Evolutionary conservation across 192 early-diverging fungal genomes (phyloP).

Genomic region (Coemansia sp.): DNA sequence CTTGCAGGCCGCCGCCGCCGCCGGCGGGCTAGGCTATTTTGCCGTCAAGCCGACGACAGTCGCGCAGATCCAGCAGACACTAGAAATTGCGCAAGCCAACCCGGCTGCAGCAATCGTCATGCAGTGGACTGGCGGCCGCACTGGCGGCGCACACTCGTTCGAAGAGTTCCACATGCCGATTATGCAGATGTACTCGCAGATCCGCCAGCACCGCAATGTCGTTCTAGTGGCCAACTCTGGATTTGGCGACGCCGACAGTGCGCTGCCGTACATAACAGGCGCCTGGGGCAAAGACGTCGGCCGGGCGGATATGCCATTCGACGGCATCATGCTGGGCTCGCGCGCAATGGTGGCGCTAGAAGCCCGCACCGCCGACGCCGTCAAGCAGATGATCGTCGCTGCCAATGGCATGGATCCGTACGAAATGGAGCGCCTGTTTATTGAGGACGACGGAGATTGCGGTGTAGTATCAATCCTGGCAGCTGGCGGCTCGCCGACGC

Average conservation of each 20-base stretch:
- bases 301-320: constrained; percentile 89
- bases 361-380: constrained; percentile 64
- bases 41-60: constrained; percentile 83
- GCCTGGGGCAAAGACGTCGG: constrained; percentile 80
- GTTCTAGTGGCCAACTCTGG: constrained; percentile 91
- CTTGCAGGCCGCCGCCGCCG: constrained; percentile 70
- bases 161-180: constrained; percentile 94
- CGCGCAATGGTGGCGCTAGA: constrained; percentile 92
- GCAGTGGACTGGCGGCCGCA: constrained; percentile 98
- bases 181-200: constrained; percentile 81
- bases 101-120: constrained; percentile 80
- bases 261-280: constrained; percentile 86
- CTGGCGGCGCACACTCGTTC: constrained; percentile 91
- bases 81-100: constrained; percentile 79
- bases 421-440: constrained; percentile 83
- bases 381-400: constrained; percentile 84
- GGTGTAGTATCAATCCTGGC: constrained; percentile 90
- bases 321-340: constrained; percentile 90
- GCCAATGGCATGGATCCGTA: constrained; percentile 78
- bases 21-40: constrained; percentile 82
- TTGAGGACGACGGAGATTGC: constrained; percentile 70
- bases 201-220: constrained; percentile 81
- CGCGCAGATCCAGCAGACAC: constrained; percentile 74
- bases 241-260: constrained; percentile 85
- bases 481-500: constrained; percentile 81